Base-by-base conservation (phyloP, 2,329 filamentous ascomycete genomes). In the Diaporthe citri region DNA sequence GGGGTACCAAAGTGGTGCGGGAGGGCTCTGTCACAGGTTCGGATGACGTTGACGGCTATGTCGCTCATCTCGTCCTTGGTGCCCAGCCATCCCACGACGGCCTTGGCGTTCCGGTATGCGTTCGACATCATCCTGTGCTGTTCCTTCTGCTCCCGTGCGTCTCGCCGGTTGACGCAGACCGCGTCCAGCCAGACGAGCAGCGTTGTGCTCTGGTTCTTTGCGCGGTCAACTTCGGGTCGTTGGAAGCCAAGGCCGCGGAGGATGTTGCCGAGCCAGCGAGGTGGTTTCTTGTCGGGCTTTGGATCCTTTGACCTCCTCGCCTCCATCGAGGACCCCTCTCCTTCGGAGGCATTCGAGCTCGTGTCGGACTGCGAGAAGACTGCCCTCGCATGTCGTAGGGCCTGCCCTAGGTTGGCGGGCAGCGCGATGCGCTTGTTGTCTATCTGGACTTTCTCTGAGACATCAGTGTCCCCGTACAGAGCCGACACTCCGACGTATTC, bases 1-100 rank as follows among this genome's bases (percentile, higher is more conserved):
- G 83, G 81, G 69, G 83, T 81, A 39, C 82, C 81, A 78, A 81
- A 84, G 71, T 77, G 72, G 13, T 74, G 59, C 4, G 83, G 83
- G 76, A 84, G 82, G 28, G 78, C 79, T 1, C 77, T 78, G 55
- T 84, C 82, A 36, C 73, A 57, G 2, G 52, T 57, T n/a, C 57
- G 55, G 25, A 76, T 48, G 25, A 60, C 66, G 48, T 10, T 31
- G 75, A 36, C 70, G 4, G 73, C 72, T 1, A 46, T 52, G 25
- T 75, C 73, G 1, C 77, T 75, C 22, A 48, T 77, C 56, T 43
- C 72, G 59, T 76, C 48, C 76, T 75, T 64, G 20, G 75, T 70
- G 0, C 79, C 78, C n/a, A 81, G 74, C 78, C 78, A 79, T 41
- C 80, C 77, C 10, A 79, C 72, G 20, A 80, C 79, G 15, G 76